These are phyloP conservation scores for Epichloe uncinata DNA, from an alignment of 2,329 filamentous ascomycete genomes.

Conservation along the genomic window DNA sequence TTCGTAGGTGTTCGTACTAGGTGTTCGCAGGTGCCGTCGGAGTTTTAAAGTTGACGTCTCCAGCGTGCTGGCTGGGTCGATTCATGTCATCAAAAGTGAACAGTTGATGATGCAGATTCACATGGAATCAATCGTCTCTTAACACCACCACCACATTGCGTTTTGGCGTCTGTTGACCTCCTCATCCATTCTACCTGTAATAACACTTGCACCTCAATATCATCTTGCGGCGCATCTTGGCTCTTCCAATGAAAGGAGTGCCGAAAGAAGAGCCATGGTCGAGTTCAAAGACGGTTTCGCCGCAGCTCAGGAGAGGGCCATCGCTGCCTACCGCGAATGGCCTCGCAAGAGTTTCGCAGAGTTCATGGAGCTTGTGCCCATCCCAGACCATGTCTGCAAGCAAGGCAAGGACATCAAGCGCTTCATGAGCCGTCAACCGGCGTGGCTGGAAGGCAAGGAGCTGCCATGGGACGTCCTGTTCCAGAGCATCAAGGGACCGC, in stretches of 20 bases:
- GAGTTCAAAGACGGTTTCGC: constrained; percentile 2
- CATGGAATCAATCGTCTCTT: no score
- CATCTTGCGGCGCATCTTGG: background rate
- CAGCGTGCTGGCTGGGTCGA: no score
- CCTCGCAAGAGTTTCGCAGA: constrained; percentile 17
- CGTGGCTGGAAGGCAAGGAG: constrained; percentile 20
- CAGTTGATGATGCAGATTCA: no score
- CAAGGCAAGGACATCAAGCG: constrained; percentile 7
- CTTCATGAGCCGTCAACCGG: constrained; percentile 20
- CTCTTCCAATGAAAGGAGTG: background rate
- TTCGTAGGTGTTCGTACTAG: no score
- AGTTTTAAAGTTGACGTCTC: no score
- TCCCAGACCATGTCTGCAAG: constrained; percentile 9
- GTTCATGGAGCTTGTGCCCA: constrained; percentile 14
- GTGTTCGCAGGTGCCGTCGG: no score
- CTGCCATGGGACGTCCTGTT: constrained; percentile 16
- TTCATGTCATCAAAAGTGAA: background rate
- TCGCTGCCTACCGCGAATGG: constrained; percentile 2
- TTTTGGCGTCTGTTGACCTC: background rate
- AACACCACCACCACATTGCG: background rate
- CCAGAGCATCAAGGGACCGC: constrained; percentile 5
- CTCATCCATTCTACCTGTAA: background rate
- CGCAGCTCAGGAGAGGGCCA: background rate
- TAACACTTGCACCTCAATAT: background rate
- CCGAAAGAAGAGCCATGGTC: background rate